phyloP scores from a whole-genome alignment of 164 flowering plant genomes.

The Macadamia tetraphylla region DNA sequence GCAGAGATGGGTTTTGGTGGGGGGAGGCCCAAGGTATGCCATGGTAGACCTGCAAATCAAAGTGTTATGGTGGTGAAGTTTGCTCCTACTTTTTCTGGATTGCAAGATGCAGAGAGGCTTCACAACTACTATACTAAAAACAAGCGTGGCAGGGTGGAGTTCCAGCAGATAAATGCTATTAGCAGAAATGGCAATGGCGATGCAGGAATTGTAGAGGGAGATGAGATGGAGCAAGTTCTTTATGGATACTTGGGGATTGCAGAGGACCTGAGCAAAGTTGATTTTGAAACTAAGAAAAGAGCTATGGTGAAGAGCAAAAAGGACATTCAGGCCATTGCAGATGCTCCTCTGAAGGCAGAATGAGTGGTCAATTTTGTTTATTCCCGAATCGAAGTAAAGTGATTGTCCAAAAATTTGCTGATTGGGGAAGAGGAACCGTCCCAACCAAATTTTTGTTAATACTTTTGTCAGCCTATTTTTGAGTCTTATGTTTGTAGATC shows the following conservation, averaged over 20 bases:
- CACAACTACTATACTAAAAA: constrained; percentile 37
- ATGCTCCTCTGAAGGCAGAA: constrained; percentile 27
- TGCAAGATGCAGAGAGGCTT: constrained; percentile 61
- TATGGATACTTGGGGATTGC: constrained; percentile 63
- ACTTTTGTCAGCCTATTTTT: no score
- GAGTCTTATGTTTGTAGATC: no score
- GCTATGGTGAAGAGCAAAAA: constrained; percentile 55
- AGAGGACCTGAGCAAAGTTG: constrained; percentile 56
- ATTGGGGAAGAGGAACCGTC: background rate
- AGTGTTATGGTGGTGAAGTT: constrained; percentile 55
- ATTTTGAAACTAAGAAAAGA: constrained; percentile 39
- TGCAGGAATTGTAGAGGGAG: constrained; percentile 5
- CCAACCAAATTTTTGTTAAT: background rate
- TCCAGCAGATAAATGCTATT: constrained; percentile 17
- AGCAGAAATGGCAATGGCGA: background rate
- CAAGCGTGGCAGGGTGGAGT: constrained; percentile 50
- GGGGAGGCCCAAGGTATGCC: constrained; percentile 35
- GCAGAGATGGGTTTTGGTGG: constrained; percentile 53
- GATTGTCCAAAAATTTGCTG: background rate
- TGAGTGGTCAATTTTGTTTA: background rate
- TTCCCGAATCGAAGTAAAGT: background rate
- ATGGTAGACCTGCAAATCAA: constrained; percentile 54
- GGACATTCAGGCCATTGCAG: constrained; percentile 49
- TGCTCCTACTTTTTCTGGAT: constrained; percentile 48
- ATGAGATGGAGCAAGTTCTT: constrained; percentile 27